A percentile compares a stretch with the other conserved stretches of the same genome.
phyloP scores from a whole-genome alignment of 2,329 filamentous ascomycete species.

The Metarhizium album region DNA sequence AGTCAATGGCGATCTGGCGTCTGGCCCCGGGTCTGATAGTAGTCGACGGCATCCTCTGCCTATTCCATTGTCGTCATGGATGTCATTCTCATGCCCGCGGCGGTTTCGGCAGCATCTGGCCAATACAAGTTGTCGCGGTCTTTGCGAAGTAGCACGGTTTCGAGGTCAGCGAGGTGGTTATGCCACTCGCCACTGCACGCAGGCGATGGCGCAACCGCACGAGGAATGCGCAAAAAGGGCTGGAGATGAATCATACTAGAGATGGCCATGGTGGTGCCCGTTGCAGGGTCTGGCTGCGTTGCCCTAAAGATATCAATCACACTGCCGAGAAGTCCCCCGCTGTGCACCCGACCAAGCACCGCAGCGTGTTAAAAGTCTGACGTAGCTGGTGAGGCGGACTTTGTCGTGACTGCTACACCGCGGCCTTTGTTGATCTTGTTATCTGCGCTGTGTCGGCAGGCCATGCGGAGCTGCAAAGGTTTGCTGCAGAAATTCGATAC shows the following conservation, averaged over 20 bases:
- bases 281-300: constrained; percentile 33
- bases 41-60: constrained; percentile 44
- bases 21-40: constrained; percentile 40
- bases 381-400: neutral
- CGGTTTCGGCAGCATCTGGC: constrained; percentile 36
- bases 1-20: constrained; percentile 35
- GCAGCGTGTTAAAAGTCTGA: constrained; percentile 38
- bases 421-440: neutral
- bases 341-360: constrained; percentile 45
- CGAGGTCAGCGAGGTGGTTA: constrained; percentile 41
- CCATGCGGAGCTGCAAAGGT: neutral
- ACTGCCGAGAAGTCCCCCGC: constrained; percentile 44
- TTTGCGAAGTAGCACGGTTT: constrained; percentile 37
- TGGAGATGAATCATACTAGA: constrained; percentile 29
- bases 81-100: constrained; percentile 47
- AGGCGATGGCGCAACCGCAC: neutral
- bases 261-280: constrained; percentile 38
- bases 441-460: neutral
- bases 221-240: neutral
- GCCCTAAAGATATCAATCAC: constrained; percentile 47
- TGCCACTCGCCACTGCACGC: constrained; percentile 36
- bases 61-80: constrained; percentile 50
- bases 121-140: constrained; percentile 38
- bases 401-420: neutral
- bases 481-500: neutral